phyloP scores from a whole-genome alignment of 2,329 filamentous ascomycete genomes.

The Ceratocystis alfenasii region DNA sequence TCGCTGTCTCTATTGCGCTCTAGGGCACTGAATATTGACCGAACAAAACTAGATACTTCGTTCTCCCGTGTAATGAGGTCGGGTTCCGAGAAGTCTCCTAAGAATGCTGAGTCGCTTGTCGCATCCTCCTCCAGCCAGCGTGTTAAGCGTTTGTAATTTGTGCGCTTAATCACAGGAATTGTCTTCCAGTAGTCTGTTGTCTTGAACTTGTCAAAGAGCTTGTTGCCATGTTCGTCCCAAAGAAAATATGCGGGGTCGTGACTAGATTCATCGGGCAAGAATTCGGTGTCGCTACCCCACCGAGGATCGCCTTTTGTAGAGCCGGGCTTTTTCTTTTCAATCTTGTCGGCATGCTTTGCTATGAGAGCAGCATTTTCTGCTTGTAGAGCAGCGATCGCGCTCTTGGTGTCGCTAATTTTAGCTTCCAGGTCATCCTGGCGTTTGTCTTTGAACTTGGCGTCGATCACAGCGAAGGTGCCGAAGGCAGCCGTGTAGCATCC shows the following conservation, averaged over 20 bases:
- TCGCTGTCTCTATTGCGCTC: background rate
- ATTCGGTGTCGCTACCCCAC: conserved; percentile 14
- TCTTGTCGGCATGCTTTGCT: conserved; percentile 17
- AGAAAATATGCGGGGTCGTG: conserved; percentile 20
- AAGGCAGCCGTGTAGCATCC: conserved; percentile 57
- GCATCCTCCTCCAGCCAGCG: conserved; percentile 18
- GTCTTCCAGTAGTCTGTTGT: conserved; percentile 17
- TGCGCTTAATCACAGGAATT: conserved; percentile 19
- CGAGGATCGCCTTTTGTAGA: background rate
- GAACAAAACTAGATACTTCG: conserved; percentile 19
- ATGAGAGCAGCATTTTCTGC: conserved; percentile 21
- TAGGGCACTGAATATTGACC: conserved; percentile 18
- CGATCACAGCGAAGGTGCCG: conserved; percentile 51
- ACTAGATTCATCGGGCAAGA: conserved; percentile 17
- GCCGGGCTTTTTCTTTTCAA: background rate
- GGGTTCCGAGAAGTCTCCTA: conserved; percentile 13
- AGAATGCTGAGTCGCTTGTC: background rate
- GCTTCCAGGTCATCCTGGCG: conserved; percentile 49
- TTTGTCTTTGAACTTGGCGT: conserved; percentile 47
- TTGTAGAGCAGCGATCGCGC: conserved; percentile 21
- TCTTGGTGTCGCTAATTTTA: conserved; percentile 30
- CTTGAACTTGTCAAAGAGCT: conserved; percentile 19
- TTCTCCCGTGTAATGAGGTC: conserved; percentile 8
- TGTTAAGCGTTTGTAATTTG: conserved; percentile 20
- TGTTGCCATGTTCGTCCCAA: conserved; percentile 19